Evolutionary conservation across 2,329 filamentous ascomycete species (phyloP).

Genomic region (Orbilia ellipsospora): DNA sequence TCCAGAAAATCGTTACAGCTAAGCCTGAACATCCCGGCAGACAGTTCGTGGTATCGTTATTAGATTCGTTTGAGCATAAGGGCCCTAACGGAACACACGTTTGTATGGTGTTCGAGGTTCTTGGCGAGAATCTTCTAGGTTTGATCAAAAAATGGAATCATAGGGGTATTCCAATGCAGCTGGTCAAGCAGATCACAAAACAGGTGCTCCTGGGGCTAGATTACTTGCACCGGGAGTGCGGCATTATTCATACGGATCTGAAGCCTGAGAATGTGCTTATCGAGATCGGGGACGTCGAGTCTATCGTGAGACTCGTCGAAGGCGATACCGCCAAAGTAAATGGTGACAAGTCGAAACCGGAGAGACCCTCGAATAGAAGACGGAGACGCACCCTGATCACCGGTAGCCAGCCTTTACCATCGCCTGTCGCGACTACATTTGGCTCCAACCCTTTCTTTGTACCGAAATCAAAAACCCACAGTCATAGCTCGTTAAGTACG

Average conservation of each 20-base stretch:
- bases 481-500: conserved; percentile 58
- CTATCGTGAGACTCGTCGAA: conserved; percentile 74
- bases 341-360: conserved; percentile 72
- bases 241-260: conserved; percentile 97
- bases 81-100: conserved; percentile 96
- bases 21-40: conserved; percentile 94
- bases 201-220: conserved; percentile 95
- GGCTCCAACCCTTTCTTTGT: conserved; percentile 63
- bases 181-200: conserved; percentile 99
- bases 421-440: conserved; percentile 91
- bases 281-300: conserved; percentile 98
- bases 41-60: conserved; percentile 87
- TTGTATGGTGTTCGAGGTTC: conserved; percentile 98
- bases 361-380: conserved; percentile 84
- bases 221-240: conserved; percentile 96
- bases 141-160: conserved; percentile 79
- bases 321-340: conserved; percentile 67
- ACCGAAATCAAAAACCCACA: conserved; percentile 56
- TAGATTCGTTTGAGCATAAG: conserved; percentile 98
- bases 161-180: conserved; percentile 94
- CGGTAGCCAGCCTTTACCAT: conserved; percentile 93
- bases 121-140: conserved; percentile 88
- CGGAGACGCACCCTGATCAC: conserved; percentile 94
- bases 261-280: conserved; percentile 99
- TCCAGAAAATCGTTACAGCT: conserved; percentile 95